Conservation (phyloP, 1,139 yeast species). For the Barnettozyma hawaiiensis region DNA sequence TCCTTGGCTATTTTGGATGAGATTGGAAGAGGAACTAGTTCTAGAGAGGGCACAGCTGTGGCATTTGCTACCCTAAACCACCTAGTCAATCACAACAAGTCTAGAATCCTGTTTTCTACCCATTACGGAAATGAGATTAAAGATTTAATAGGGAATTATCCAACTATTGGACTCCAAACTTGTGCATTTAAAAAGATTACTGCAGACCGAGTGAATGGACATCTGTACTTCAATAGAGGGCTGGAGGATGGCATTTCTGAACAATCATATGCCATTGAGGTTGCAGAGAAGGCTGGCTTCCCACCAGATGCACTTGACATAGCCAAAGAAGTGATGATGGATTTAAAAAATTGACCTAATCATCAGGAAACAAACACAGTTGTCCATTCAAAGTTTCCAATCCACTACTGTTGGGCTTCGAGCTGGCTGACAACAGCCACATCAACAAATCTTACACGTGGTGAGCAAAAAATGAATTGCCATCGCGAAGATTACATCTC, state of each 20-base stretch:
- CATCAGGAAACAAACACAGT: neutral
- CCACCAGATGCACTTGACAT: conserved; percentile 54
- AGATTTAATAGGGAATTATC: conserved; percentile 35
- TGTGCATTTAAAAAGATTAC: conserved; percentile 37
- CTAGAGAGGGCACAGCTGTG: conserved; percentile 82
- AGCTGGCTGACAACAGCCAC: too few relatives aligned
- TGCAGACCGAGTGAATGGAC: conserved; percentile 32
- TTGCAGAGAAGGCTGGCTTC: conserved; percentile 81
- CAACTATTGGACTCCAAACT: conserved; percentile 23
- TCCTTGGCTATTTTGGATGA: conserved; percentile 92
- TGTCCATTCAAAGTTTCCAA: too few relatives aligned
- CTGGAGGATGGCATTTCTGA: conserved; percentile 67
- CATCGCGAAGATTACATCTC: too few relatives aligned
- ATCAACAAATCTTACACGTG: too few relatives aligned
- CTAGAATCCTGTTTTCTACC: conserved; percentile 86
- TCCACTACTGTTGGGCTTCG: too few relatives aligned
- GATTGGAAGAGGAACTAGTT: conserved; percentile 94
- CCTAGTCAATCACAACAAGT: conserved; percentile 49
- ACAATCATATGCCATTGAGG: conserved; percentile 78
- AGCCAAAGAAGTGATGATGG: conserved; percentile 42
- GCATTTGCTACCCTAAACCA: conserved; percentile 76
- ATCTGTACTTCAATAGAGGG: conserved; percentile 52
- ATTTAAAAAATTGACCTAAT: neutral
- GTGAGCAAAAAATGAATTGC: too few relatives aligned
- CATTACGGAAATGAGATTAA: conserved; percentile 75